Conservation (phyloP, 192 early-diverging fungal species). For the Thamnidium elegans region DNA sequence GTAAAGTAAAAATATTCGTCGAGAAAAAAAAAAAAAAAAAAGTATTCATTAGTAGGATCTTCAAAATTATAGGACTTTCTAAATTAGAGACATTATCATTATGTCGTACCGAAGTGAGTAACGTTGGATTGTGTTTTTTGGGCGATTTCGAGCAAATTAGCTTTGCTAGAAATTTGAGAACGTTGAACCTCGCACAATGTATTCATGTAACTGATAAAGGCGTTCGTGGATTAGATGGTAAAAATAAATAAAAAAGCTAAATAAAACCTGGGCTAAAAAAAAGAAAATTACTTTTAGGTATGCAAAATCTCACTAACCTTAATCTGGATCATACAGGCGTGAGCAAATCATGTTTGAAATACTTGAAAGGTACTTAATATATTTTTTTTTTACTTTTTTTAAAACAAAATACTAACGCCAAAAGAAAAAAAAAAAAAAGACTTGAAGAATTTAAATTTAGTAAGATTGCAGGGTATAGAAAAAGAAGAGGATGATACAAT, state of each 20-base stretch:
- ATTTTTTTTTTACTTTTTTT: too few species aligned
- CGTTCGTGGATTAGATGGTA: constrained; percentile 22
- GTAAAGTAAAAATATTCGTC: constrained; percentile 9
- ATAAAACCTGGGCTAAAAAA: neutral
- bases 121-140: constrained; percentile 17
- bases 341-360: constrained; percentile 14
- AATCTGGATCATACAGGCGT: constrained; percentile 44
- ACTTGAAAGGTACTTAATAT: constrained; percentile 11
- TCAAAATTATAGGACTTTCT: constrained; percentile 10
- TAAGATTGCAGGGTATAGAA: constrained; percentile 13
- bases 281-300: neutral
- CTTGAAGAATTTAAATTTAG: constrained; percentile 3
- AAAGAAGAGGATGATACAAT: constrained; percentile 13
- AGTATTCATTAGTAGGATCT: neutral
- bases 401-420: too few species aligned
- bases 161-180: constrained; percentile 15
- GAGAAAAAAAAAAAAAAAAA: neutral
- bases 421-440: neutral
- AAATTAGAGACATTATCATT: constrained; percentile 33
- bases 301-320: constrained; percentile 31
- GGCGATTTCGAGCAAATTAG: constrained; percentile 13
- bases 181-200: constrained; percentile 21
- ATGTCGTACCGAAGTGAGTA: constrained; percentile 30
- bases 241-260: neutral
- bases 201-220: constrained; percentile 14